These are phyloP conservation scores for Russula compacta DNA, from an alignment of 768 basidiomycete genomes.

Conservation along the genomic window DNA sequence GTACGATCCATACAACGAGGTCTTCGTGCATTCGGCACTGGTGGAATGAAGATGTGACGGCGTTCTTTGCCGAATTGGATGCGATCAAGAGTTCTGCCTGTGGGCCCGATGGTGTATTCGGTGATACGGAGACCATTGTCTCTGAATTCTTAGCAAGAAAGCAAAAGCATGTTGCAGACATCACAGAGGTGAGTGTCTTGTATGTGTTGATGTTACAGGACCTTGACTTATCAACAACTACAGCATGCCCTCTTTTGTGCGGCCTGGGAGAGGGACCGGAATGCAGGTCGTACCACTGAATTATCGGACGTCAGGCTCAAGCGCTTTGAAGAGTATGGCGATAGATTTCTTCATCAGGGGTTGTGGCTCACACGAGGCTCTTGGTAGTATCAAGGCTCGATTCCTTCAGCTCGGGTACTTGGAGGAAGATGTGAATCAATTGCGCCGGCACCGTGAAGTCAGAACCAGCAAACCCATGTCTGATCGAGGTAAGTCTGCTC, in stretches of 20 bases:
- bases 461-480: conserved; percentile 11
- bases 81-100: not conserved
- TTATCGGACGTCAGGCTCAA: conserved; percentile 2
- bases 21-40: not conserved
- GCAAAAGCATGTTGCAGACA: not conserved
- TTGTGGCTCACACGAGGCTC: not conserved
- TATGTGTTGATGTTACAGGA: not conserved
- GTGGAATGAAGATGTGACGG: conserved; percentile 7
- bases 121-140: not conserved
- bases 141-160: not conserved
- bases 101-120: not conserved
- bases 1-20: not conserved
- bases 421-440: not conserved
- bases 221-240: not conserved
- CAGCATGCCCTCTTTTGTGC: conserved; percentile 6
- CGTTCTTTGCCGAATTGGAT: not conserved
- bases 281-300: not conserved
- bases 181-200: not conserved
- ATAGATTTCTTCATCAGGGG: not conserved
- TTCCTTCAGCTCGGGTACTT: not conserved
- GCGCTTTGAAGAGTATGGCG: conserved; percentile 12
- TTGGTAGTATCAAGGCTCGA: conserved; percentile 4
- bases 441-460: conserved; percentile 13
- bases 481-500: conserved; percentile 1
- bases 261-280: conserved; percentile 4